A percentile compares a stretch with the other conserved stretches of the same genome.
phyloP scores from a whole-genome alignment of 768 basidiomycete genomes.

The Kwoniella europaea region DNA sequence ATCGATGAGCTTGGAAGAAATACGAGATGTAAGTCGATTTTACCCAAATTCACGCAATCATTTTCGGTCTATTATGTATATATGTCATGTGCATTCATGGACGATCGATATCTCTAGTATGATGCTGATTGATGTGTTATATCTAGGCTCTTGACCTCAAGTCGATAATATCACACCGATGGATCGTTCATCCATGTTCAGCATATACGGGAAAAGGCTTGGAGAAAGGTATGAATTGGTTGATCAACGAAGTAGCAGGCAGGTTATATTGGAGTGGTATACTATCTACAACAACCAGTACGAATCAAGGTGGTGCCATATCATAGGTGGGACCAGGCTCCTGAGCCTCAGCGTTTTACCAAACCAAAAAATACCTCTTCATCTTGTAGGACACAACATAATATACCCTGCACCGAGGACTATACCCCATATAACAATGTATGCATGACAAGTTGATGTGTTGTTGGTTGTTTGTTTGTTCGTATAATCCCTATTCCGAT shows the following conservation, averaged over 20 bases:
- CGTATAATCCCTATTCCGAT: background rate
- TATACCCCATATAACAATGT: background rate
- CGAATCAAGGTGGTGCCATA: background rate
- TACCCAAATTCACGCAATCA: background rate
- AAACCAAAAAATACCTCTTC: background rate
- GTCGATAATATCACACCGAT: slow-evolving; percentile 83
- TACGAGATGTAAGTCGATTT: slow-evolving; percentile 70
- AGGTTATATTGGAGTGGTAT: slow-evolving; percentile 71
- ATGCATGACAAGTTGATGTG: no score
- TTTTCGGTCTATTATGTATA: background rate
- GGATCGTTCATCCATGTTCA: slow-evolving; percentile 89
- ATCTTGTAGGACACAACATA: background rate
- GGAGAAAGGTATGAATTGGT: slow-evolving; percentile 85
- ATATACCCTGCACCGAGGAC: background rate
- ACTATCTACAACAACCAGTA: background rate
- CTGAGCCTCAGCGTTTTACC: no score
- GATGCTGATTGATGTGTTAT: background rate
- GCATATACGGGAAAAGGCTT: slow-evolving; percentile 87
- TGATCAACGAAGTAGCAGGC: slow-evolving; percentile 82
- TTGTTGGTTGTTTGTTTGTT: background rate
- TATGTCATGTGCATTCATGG: no score
- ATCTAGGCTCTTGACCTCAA: slow-evolving; percentile 76
- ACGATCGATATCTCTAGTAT: no score
- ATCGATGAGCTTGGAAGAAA: slow-evolving; percentile 80
- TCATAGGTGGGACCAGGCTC: background rate